Evolutionary conservation across 371 early-diverging fungal genomes (phyloP).

Genomic region (Mucor mucedo): DNA sequence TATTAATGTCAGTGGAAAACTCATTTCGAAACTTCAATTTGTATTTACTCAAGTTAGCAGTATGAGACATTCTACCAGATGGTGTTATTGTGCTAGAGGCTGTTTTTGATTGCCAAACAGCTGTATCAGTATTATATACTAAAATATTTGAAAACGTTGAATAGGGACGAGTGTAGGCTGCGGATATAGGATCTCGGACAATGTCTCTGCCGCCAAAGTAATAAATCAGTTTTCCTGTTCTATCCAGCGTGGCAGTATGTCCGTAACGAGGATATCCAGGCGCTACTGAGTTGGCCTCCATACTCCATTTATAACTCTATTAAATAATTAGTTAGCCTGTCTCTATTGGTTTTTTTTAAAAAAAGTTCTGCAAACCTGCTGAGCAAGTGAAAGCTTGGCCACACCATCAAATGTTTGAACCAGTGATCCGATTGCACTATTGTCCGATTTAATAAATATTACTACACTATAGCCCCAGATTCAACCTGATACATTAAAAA

Average conservation of each 20-base stretch:
- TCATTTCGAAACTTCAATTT: neutral
- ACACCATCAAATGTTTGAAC: constrained; percentile 9
- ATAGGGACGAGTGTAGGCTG: constrained; percentile 11
- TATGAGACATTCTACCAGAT: constrained; percentile 13
- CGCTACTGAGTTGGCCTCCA: constrained; percentile 4
- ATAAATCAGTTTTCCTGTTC: constrained; percentile 12
- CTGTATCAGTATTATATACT: constrained; percentile 15
- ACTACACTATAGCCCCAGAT: neutral
- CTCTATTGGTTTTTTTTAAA: neutral
- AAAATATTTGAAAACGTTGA: constrained; percentile 6
- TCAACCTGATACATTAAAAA: neutral
- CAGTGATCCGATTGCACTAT: constrained; percentile 8
- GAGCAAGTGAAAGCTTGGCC: constrained; percentile 2
- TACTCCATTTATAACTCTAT: constrained; percentile 14
- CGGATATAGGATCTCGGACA: neutral
- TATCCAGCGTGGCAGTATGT: constrained; percentile 16
- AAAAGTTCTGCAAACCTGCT: neutral
- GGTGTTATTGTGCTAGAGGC: constrained; percentile 5
- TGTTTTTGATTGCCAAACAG: constrained; percentile 13
- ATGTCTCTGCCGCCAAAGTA: constrained; percentile 19
- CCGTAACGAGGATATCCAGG: constrained; percentile 13
- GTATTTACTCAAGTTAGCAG: constrained; percentile 10
- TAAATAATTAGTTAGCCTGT: neutral
- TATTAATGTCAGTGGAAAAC: neutral
- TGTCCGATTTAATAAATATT: neutral